Evolutionary conservation across 1,284 basidiomycete genomes (phyloP).

Genomic region (Rhodotorula sp.): DNA sequence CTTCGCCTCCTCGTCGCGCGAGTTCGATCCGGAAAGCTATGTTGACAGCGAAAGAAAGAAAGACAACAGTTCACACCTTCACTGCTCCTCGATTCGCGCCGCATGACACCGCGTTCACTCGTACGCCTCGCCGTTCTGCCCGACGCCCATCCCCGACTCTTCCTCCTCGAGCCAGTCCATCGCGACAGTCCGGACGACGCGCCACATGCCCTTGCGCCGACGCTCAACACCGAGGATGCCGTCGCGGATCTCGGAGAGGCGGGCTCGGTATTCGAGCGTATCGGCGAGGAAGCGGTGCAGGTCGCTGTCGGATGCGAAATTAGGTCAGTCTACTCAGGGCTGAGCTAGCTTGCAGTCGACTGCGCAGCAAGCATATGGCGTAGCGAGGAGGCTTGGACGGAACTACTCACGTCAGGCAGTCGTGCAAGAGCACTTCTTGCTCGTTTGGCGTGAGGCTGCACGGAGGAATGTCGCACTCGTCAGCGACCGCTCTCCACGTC

Average conservation of each 20-base stretch:
- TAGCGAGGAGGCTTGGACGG: no score
- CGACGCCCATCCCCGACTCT: conserved; percentile 17
- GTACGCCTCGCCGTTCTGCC: not conserved
- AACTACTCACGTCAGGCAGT: conserved; percentile 41
- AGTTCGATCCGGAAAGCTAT: no score
- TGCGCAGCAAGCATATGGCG: no score
- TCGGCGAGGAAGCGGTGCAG: conserved; percentile 45
- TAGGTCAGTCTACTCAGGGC: conserved; percentile 14
- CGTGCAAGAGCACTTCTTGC: conserved; percentile 40
- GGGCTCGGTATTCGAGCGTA: conserved; percentile 43
- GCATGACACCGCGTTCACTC: not conserved
- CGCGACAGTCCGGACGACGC: conserved; percentile 35
- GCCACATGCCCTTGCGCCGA: conserved; percentile 44
- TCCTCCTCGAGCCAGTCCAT: conserved; percentile 36
- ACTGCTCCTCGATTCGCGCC: not conserved
- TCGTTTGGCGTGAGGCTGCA: conserved; percentile 31
- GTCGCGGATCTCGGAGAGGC: conserved; percentile 45
- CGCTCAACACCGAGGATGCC: conserved; percentile 44
- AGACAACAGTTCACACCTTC: not conserved
- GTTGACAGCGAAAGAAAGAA: not conserved
- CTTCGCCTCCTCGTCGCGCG: not conserved
- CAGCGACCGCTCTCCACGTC: not conserved
- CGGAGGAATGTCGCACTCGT: not conserved
- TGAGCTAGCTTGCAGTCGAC: no score
- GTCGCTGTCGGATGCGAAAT: conserved; percentile 23